These are phyloP conservation scores for Stachybotrys echinatus DNA, from an alignment of 2,329 filamentous ascomycete genomes.

Conservation along the genomic window DNA sequence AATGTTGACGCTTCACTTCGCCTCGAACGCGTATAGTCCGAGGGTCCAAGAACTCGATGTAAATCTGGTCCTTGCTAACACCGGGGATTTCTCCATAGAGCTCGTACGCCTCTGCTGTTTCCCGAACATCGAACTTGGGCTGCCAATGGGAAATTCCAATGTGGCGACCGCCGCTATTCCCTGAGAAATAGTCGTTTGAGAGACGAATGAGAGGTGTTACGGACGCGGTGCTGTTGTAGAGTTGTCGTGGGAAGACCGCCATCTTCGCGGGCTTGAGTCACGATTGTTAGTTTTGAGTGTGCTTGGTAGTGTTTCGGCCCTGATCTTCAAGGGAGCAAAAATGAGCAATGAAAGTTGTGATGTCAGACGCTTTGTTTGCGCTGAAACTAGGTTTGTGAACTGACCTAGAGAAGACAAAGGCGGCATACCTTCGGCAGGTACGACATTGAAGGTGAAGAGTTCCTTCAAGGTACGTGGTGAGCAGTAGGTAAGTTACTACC, in stretches of 20 bases:
- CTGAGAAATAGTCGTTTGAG: constrained; percentile 56
- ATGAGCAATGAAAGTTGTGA: no score
- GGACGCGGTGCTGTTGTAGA: constrained; percentile 44
- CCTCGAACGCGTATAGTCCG: constrained; percentile 70
- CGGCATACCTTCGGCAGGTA: no score
- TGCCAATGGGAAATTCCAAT: constrained; percentile 51
- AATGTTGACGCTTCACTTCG: constrained; percentile 59
- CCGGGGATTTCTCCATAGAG: constrained; percentile 78
- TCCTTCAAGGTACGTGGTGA: no score
- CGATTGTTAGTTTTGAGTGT: not conserved
- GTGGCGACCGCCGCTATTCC: constrained; percentile 24
- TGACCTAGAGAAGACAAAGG: no score
- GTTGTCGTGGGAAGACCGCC: constrained; percentile 53
- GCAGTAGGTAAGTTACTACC: no score
- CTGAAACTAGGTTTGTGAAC: no score
- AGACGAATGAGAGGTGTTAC: constrained; percentile 59
- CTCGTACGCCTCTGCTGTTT: constrained; percentile 64
- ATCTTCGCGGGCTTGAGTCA: constrained; percentile 34
- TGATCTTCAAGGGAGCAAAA: constrained; percentile 15
- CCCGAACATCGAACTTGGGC: constrained; percentile 74
- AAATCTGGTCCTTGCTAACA: constrained; percentile 66
- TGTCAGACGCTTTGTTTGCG: no score
- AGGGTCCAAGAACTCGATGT: constrained; percentile 73
- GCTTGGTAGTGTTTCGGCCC: constrained; percentile 17
- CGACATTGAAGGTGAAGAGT: no score